Conservation (phyloP, 139 green algal genomes). For the Chlamydomonas sphaeroides region DNA sequence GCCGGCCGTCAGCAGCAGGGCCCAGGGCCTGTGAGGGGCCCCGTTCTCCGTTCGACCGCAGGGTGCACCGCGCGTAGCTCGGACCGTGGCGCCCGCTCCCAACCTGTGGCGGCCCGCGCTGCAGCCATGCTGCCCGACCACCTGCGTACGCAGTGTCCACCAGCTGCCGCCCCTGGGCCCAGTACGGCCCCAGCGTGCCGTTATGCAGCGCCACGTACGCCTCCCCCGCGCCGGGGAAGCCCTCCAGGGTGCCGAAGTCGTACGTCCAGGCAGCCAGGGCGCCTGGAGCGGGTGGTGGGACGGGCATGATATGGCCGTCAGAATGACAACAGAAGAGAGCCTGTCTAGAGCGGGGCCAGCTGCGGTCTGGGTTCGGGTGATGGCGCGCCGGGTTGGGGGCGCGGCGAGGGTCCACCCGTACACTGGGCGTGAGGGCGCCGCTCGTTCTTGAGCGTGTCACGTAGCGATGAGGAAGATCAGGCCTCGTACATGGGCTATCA, state of each 20-base stretch:
- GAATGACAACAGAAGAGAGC: background rate
- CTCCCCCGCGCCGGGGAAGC: background rate
- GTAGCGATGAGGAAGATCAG: no score
- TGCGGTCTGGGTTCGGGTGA: background rate
- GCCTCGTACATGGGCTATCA: no score
- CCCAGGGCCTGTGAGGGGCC: no score
- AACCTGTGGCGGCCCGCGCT: background rate
- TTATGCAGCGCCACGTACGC: conserved; percentile 1
- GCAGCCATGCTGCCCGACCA: no score
- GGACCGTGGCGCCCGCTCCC: background rate
- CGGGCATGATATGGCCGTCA: background rate
- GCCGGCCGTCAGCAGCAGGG: no score
- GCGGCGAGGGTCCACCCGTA: no score
- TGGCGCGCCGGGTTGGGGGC: no score
- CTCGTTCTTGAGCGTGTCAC: no score
- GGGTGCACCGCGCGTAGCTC: background rate
- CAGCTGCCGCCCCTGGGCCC: conserved; percentile 2
- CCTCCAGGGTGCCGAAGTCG: conserved; percentile 18
- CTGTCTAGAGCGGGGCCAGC: background rate
- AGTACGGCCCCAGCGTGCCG: conserved; percentile 17
- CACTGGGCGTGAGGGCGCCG: no score
- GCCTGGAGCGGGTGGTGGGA: background rate
- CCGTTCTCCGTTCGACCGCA: background rate
- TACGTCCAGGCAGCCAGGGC: conserved; percentile 25
- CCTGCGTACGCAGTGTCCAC: conserved; percentile 16